Conservation (phyloP, 768 basidiomycete species). For the Mycena alexandri region DNA sequence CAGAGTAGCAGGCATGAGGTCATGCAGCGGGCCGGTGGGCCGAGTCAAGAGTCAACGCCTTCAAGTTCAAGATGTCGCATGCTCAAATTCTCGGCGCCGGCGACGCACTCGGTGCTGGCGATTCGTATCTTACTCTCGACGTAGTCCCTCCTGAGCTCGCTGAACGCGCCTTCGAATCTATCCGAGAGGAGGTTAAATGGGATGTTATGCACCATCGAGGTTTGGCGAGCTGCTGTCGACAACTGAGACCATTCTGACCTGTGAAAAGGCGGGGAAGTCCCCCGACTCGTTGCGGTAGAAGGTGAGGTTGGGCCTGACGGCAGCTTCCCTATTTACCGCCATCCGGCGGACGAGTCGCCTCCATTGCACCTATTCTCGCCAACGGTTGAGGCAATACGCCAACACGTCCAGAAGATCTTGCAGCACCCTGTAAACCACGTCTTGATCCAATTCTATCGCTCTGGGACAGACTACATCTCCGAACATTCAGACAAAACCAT, state of each 20-base stretch:
- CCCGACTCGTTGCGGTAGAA: constrained; percentile 58
- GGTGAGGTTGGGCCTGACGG: constrained; percentile 54
- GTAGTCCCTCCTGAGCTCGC: constrained; percentile 71
- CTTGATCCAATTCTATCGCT: constrained; percentile 85
- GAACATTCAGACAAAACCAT: constrained; percentile 92
- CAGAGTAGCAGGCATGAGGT: constrained; percentile 52
- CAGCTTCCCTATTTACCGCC: constrained; percentile 83
- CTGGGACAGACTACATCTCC: constrained; percentile 85
- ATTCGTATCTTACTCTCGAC: constrained; percentile 70
- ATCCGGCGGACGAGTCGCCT: constrained; percentile 85
- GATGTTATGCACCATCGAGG: constrained; percentile 82
- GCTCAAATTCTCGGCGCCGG: constrained; percentile 31
- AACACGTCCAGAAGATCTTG: constrained; percentile 69
- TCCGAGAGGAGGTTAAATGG: constrained; percentile 79
- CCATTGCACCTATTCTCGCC: constrained; percentile 75
- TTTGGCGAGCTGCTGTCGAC: constrained; percentile 35
- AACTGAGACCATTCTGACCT: background rate
- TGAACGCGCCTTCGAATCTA: constrained; percentile 65
- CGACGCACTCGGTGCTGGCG: constrained; percentile 70
- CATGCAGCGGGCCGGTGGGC: too few species aligned
- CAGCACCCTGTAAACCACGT: constrained; percentile 85
- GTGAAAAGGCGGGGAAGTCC: constrained; percentile 76
- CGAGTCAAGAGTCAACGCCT: too few species aligned
- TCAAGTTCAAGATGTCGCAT: too few species aligned
- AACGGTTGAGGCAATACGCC: constrained; percentile 74